Percentiles rank a stretch among this genome's conserved stretches.
phyloP scores from a whole-genome alignment of 768 basidiomycete species.

The Boletus subparvulus region DNA sequence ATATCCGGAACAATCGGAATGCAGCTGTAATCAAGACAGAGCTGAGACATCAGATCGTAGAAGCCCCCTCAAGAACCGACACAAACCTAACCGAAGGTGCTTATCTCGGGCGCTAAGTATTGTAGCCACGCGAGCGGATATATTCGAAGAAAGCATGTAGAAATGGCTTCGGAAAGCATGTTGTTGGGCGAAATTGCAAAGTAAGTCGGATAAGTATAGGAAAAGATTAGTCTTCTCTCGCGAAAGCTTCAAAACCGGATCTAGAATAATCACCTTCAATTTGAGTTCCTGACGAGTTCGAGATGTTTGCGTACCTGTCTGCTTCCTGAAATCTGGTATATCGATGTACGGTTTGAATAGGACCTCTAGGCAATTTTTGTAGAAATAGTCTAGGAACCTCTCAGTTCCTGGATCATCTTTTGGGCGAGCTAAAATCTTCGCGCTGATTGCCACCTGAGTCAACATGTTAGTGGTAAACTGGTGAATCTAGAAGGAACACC shows the following conservation, averaged over 20 bases:
- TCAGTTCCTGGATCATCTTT: slow-evolving; percentile 88
- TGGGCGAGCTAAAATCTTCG: slow-evolving; percentile 51
- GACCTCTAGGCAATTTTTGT: slow-evolving; percentile 76
- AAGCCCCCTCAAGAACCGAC: background rate
- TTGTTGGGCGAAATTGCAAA: slow-evolving; percentile 84
- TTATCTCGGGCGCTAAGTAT: slow-evolving; percentile 85
- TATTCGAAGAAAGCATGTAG: slow-evolving; percentile 78
- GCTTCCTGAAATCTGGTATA: slow-evolving; percentile 64
- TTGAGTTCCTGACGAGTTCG: background rate
- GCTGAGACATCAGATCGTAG: slow-evolving; percentile 13
- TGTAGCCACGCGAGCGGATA: slow-evolving; percentile 70
- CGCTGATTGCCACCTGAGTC: slow-evolving; percentile 30
- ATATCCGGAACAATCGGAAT: slow-evolving; percentile 87
- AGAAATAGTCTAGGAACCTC: slow-evolving; percentile 90
- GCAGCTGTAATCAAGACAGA: slow-evolving; percentile 54
- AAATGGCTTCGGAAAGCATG: slow-evolving; percentile 93
- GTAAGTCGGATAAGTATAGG: slow-evolving; percentile 86
- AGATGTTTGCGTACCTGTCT: slow-evolving; percentile 37
- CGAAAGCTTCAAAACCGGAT: slow-evolving; percentile 52
- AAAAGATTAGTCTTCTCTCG: slow-evolving; percentile 81
- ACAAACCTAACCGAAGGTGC: slow-evolving; percentile 86
- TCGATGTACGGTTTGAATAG: slow-evolving; percentile 78
- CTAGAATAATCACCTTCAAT: slow-evolving; percentile 32
- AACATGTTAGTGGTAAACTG: slow-evolving; percentile 4
- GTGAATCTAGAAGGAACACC: slow-evolving; percentile 9